Evolutionary conservation across 2,329 filamentous ascomycete species (phyloP).

Genomic region (Talaromyces sp.): DNA sequence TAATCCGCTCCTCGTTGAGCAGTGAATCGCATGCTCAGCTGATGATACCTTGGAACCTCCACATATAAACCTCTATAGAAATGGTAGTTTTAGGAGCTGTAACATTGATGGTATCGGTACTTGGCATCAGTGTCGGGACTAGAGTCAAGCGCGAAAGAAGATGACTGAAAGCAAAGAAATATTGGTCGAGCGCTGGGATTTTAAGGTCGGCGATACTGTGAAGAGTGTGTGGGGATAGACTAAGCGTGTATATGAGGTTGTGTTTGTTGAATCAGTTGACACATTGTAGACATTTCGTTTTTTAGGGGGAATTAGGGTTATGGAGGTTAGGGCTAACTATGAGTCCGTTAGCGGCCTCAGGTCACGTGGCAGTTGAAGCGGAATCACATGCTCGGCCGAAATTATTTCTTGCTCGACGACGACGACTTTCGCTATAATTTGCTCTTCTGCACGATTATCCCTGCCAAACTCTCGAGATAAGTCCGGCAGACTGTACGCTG

Average conservation of each 20-base stretch:
- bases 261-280: not conserved
- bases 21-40: conserved; percentile 9
- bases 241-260: not conserved
- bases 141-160: conserved; percentile 8
- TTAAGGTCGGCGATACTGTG: conserved; percentile 12
- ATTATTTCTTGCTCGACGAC: conserved; percentile 1
- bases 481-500: not conserved
- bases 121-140: conserved; percentile 17
- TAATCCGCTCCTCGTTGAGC: not conserved
- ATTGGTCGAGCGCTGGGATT: conserved; percentile 7
- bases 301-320: not conserved
- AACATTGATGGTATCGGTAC: conserved; percentile 15
- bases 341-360: not conserved
- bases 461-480: not conserved
- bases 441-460: not conserved
- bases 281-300: not conserved
- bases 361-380: not conserved
- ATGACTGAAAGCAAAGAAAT: conserved; percentile 1
- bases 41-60: conserved; percentile 16
- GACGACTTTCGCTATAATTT: not conserved
- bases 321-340: not conserved
- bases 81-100: conserved; percentile 7
- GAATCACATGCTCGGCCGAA: conserved; percentile 7
- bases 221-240: conserved; percentile 12
- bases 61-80: not conserved